Percentiles rank a stretch among this genome's conserved stretches.
phyloP scores from a whole-genome alignment of 2,329 filamentous ascomycete species.

The Macrophomina tecta region DNA sequence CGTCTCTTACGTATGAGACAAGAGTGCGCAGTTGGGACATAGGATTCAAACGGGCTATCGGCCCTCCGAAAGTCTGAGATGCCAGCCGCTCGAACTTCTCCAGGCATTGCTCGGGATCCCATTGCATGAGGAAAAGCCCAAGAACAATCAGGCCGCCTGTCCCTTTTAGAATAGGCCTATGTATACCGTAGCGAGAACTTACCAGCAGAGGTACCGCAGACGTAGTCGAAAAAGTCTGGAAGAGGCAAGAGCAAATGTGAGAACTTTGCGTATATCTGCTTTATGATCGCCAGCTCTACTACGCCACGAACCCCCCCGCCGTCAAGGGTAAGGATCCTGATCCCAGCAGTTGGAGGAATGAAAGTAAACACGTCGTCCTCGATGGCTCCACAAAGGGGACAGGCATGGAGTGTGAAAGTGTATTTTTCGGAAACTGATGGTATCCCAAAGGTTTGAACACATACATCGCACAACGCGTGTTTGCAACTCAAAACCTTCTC shows the following conservation, averaged over 20 bases:
- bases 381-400: conserved; percentile 37
- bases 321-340: conserved; percentile 46
- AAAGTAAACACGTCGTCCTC: conserved; percentile 33
- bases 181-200: conserved; percentile 6
- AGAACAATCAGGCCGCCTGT: conserved; percentile 38
- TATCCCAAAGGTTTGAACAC: conserved; percentile 38
- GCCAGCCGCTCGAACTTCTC: conserved; percentile 36
- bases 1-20: conserved; percentile 36
- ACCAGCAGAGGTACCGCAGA: conserved; percentile 39
- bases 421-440: conserved; percentile 32
- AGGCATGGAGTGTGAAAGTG: conserved; percentile 35
- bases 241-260: conserved; percentile 30
- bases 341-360: conserved; percentile 41
- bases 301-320: conserved; percentile 43
- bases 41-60: conserved; percentile 22
- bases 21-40: conserved; percentile 32
- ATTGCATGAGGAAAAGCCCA: conserved; percentile 38
- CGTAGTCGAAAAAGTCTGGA: conserved; percentile 36
- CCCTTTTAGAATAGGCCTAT: too few relatives aligned
- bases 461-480: conserved; percentile 45
- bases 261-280: conserved; percentile 32
- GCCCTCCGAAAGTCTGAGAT: conserved; percentile 32
- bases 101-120: conserved; percentile 33
- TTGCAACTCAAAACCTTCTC: conserved; percentile 42
- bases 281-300: too few relatives aligned